Evolutionary conservation across 768 basidiomycete species (phyloP), one percentile per base, ranked within the genome.

Genomic region (Russula emetica): DNA sequence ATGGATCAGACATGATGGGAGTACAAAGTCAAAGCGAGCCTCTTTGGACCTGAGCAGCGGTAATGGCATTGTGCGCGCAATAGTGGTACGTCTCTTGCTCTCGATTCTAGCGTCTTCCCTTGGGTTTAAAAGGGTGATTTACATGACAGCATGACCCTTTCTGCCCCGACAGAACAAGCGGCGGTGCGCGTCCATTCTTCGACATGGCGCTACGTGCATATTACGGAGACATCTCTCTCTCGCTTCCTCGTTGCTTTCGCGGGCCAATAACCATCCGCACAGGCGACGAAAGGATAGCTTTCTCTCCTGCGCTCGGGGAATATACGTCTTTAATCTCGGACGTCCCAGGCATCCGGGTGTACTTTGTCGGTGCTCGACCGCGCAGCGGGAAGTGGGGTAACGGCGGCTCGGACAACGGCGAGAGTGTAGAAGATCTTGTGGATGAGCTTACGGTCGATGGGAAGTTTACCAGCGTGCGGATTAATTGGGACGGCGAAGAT

Each of bases 231-330:
- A 5, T 64, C 34, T 54, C 22, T 7, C 3, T 64, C 53, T 64
- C 53, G 8, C 53, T 64, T 9, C 63, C 63, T 13, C 53, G 28
- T n/a, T 32, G 16, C 45, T 64, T 64, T 58, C 63, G 58, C 6
- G 63, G 63, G 58, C 52, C 58, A 32, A 60, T 64, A 4, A 64
- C 34, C 22, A 60, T 64, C 45, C 20, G 20, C 14, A 30, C 63
- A 22, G 20, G 18, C 13, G 26, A 55, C 28, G 53, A 50, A 32
- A 44, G 53, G 16, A 42, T 64, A 53, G 26, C 22, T 5, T 38
- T 64, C 20, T 64, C 63, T 24, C 36, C 52, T 6, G 58, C 44
- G 14, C 36, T 55, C n/a, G n/a, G 22, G 8, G 9, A 55, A 24
- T 7, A 28, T 8, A 42, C 16, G 2, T 34, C 58, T 18, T 42